A percentile compares a stretch with the other conserved stretches of the same genome.
Evolutionary conservation across 768 basidiomycete species (phyloP).

Genomic region (Leccinum rimulosum): DNA sequence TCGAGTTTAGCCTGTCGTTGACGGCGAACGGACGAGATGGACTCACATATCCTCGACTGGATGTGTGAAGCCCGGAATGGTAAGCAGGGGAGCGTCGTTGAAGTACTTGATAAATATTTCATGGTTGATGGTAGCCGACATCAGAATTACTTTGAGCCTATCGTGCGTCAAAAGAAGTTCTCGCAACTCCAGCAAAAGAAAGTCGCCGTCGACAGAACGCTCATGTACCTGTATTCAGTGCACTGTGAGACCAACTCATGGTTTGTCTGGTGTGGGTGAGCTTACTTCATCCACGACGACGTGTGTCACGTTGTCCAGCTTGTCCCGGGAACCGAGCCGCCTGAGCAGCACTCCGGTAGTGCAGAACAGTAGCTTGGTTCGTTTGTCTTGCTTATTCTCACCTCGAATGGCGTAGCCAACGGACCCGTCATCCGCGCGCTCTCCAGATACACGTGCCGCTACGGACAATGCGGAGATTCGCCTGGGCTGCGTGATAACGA

Average conservation of each 20-base stretch:
- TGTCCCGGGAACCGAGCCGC: constrained; percentile 71
- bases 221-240: constrained; percentile 69
- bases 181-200: constrained; percentile 80
- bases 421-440: constrained; percentile 71
- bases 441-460: constrained; percentile 80
- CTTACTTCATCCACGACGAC: constrained; percentile 87
- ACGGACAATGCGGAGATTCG: constrained; percentile 88
- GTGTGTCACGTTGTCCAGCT: constrained; percentile 70
- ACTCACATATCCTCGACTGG: constrained; percentile 74
- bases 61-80: constrained; percentile 80
- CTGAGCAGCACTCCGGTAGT: constrained; percentile 93
- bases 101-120: constrained; percentile 84
- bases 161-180: constrained; percentile 65
- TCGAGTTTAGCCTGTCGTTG: not conserved
- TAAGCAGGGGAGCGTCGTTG: constrained; percentile 71
- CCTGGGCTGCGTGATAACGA: constrained; percentile 88
- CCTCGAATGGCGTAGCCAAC: constrained; percentile 91
- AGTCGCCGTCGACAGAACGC: constrained; percentile 87
- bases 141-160: constrained; percentile 76
- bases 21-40: not conserved
- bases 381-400: constrained; percentile 63
- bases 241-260: not conserved
- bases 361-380: constrained; percentile 82
- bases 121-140: constrained; percentile 96
- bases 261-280: not conserved